A percentile compares a stretch with the other conserved stretches of the same genome.
These are phyloP conservation scores for Phyllosticta capitalensis DNA, from an alignment of 2,329 filamentous ascomycete species.

Conservation along the genomic window DNA sequence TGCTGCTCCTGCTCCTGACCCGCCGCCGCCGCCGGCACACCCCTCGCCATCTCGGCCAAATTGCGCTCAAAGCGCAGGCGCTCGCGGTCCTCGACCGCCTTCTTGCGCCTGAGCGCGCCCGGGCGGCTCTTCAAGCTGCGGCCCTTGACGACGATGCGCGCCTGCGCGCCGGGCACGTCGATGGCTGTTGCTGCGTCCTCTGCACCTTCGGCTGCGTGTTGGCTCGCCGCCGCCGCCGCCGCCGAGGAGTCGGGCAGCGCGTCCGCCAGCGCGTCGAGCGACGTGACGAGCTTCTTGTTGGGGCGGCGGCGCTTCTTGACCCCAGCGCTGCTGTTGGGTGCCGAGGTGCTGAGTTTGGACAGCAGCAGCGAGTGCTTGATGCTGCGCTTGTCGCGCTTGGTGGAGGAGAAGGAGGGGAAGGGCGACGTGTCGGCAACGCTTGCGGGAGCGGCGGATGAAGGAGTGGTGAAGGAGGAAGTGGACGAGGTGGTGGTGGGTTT, in stretches of 20 bases:
- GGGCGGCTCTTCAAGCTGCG: slow-evolving; percentile 65
- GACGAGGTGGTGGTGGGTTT: slow-evolving; percentile 11
- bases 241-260: slow-evolving; percentile 56
- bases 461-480: neutral
- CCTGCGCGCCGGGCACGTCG: slow-evolving; percentile 48
- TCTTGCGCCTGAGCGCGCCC: slow-evolving; percentile 75
- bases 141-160: slow-evolving; percentile 52
- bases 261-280: slow-evolving; percentile 66
- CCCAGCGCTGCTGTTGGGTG: slow-evolving; percentile 19
- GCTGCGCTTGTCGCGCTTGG: slow-evolving; percentile 73
- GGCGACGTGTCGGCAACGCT: slow-evolving; percentile 1
- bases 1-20: slow-evolving; percentile 3
- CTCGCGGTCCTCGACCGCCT: slow-evolving; percentile 69
- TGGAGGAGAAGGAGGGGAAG: slow-evolving; percentile 51
- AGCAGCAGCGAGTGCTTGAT: slow-evolving; percentile 77
- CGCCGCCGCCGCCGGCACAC: slow-evolving; percentile 16
- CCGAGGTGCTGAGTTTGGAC: slow-evolving; percentile 60
- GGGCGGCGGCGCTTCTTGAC: slow-evolving; percentile 57
- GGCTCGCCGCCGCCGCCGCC: slow-evolving; percentile 20
- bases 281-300: slow-evolving; percentile 67
- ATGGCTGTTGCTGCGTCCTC: slow-evolving; percentile 20
- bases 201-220: slow-evolving; percentile 21
- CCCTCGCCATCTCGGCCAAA: slow-evolving; percentile 60
- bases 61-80: slow-evolving; percentile 76
- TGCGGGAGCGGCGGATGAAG: slow-evolving; percentile 26